phyloP scores from a whole-genome alignment of 805 yeast species.

The Starmera dryadoides region DNA sequence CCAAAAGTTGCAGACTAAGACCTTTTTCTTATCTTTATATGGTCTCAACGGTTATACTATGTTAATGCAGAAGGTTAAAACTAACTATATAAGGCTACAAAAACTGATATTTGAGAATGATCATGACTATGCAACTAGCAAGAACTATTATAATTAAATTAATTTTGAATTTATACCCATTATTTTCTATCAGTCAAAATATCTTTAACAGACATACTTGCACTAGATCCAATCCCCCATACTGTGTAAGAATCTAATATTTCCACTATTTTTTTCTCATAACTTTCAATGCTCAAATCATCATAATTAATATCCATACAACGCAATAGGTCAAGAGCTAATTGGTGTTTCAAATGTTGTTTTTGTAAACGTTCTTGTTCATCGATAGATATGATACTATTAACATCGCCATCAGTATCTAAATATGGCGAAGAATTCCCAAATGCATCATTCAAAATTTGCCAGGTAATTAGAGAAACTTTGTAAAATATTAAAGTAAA shows the following conservation, averaged over 20 bases:
- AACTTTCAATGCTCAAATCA: neutral
- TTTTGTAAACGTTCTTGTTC: neutral
- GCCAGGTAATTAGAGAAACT: neutral
- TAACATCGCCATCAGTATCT: neutral
- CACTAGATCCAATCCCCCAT: conserved; percentile 1
- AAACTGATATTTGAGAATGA: no score
- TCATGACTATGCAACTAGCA: no score
- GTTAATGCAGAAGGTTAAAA: no score
- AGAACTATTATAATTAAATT: no score
- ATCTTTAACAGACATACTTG: neutral
- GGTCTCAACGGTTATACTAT: no score
- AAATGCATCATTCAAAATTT: neutral
- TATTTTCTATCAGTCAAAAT: neutral
- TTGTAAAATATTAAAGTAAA: neutral
- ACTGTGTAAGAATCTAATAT: neutral
- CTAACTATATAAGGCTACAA: no score
- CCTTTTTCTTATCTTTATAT: no score
- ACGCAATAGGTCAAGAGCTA: neutral
- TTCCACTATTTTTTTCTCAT: neutral
- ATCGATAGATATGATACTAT: neutral
- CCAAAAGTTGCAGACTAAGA: no score
- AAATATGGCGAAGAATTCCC: no score
- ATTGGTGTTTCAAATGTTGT: neutral
- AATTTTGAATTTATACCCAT: no score
- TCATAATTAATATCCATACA: neutral